Evolutionary conservation across 345 rosid genomes (phyloP).

Genomic region (Syzygium grande): DNA sequence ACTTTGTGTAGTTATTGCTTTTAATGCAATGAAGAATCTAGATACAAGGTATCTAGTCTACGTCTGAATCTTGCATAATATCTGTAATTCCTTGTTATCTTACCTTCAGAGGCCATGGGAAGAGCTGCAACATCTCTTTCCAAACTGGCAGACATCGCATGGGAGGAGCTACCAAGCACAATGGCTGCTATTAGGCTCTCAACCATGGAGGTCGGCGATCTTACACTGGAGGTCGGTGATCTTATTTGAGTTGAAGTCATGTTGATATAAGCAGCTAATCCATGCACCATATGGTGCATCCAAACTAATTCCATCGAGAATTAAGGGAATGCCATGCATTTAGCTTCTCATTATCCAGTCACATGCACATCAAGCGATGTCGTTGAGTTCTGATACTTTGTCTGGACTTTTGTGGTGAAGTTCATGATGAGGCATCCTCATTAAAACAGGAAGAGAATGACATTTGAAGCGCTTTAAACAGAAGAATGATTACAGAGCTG

Average conservation of each 20-base stretch:
- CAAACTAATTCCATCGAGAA: background rate
- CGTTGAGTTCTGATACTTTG: background rate
- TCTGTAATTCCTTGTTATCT: background rate
- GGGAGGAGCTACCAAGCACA: constrained; percentile 82
- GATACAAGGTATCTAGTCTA: background rate
- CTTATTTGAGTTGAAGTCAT: background rate
- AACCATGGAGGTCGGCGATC: constrained; percentile 90
- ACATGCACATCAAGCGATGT: background rate
- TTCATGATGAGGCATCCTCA: background rate
- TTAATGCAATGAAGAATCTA: background rate
- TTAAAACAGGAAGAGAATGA: constrained; percentile 10
- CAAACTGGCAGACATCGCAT: constrained; percentile 79
- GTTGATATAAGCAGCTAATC: background rate
- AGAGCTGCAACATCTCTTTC: constrained; percentile 81
- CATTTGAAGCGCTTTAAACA: background rate
- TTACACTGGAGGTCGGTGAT: constrained; percentile 54
- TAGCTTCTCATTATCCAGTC: background rate
- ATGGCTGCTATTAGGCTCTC: constrained; percentile 88
- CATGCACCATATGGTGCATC: background rate
- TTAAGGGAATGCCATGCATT: background rate
- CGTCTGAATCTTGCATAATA: background rate
- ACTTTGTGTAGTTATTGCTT: too few species aligned
- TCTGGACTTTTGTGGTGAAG: background rate
- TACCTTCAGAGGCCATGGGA: constrained; percentile 48
- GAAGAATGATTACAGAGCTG: background rate